Conservation (phyloP, 1,284 basidiomycete species). For the Leucocoprinus gongylophorus region DNA sequence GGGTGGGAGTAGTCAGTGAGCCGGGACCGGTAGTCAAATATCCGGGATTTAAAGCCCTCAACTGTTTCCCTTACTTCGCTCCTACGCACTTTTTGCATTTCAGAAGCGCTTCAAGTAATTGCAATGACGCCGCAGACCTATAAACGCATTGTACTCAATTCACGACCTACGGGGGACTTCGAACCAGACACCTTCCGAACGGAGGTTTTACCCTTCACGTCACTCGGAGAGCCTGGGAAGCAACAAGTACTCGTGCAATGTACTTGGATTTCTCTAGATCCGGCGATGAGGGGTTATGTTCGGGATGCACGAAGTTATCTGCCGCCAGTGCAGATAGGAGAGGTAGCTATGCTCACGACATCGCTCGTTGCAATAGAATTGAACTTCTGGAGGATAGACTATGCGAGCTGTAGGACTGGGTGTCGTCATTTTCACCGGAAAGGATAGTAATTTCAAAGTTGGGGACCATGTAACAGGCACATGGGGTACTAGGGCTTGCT, state of each 20-base stretch:
- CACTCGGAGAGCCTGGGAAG: constrained; percentile 42
- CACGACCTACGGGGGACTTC: constrained; percentile 63
- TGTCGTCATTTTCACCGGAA: constrained; percentile 55
- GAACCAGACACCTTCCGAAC: constrained; percentile 65
- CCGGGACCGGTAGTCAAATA: no score
- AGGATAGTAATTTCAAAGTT: constrained; percentile 44
- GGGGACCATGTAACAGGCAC: constrained; percentile 61
- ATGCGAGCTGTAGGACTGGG: constrained; percentile 76
- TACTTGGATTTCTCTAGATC: constrained; percentile 74
- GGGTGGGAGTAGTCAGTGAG: no score
- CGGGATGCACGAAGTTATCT: constrained; percentile 63
- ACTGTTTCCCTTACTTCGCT: not conserved
- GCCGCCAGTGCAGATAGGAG: constrained; percentile 74
- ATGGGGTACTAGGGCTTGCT: constrained; percentile 42
- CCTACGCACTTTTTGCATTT: not conserved
- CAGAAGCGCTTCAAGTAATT: not conserved
- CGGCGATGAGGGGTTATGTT: constrained; percentile 82
- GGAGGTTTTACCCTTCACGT: constrained; percentile 43
- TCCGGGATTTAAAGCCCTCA: no score
- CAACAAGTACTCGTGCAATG: constrained; percentile 66
- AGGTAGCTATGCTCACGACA: constrained; percentile 33
- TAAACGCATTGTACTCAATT: constrained; percentile 67
- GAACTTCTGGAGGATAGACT: constrained; percentile 22
- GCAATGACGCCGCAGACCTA: constrained; percentile 34
- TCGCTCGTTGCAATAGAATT: not conserved